Evolutionary conservation across 1,139 yeast species (phyloP).

Genomic region (Saccharomyces hybrid): DNA sequence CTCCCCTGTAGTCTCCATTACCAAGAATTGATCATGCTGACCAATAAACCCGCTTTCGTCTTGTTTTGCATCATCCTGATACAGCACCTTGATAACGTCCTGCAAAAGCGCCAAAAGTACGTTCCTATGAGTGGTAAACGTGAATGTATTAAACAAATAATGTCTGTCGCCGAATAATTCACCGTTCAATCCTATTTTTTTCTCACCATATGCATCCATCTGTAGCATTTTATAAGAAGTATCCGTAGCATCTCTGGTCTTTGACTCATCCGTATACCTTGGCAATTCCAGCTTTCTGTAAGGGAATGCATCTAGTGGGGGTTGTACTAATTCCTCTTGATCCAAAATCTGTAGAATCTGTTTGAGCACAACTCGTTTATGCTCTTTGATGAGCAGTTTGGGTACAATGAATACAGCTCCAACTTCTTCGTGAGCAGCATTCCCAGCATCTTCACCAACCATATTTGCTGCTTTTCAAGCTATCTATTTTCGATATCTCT

Average conservation of each 20-base stretch:
- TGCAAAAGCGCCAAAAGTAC: conserved; percentile 17
- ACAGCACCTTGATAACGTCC: conserved; percentile 17
- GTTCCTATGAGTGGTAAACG: conserved; percentile 11
- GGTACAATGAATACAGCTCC: not conserved
- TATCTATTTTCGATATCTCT: not conserved
- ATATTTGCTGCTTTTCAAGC: not conserved
- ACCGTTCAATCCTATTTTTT: conserved; percentile 63
- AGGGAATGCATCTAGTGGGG: conserved; percentile 15
- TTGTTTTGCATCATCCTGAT: conserved; percentile 6
- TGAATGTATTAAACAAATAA: conserved; percentile 69
- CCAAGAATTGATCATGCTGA: conserved; percentile 15
- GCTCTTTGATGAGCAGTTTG: conserved; percentile 1
- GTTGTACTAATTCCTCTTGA: conserved; percentile 16
- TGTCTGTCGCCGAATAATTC: conserved; percentile 59
- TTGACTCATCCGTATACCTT: conserved; percentile 34
- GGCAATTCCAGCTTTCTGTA: conserved; percentile 13
- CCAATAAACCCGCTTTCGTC: conserved; percentile 13
- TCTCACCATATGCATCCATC: conserved; percentile 71
- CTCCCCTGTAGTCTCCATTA: conserved; percentile 14
- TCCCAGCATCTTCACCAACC: not conserved
- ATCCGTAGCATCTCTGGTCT: conserved; percentile 6
- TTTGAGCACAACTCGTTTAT: conserved; percentile 9
- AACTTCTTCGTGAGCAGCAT: not conserved
- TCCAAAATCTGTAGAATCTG: conserved; percentile 8
- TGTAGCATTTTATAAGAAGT: conserved; percentile 13